phyloP scores from a whole-genome alignment of 345 rosid genomes.

The Gossypium australe region DNA sequence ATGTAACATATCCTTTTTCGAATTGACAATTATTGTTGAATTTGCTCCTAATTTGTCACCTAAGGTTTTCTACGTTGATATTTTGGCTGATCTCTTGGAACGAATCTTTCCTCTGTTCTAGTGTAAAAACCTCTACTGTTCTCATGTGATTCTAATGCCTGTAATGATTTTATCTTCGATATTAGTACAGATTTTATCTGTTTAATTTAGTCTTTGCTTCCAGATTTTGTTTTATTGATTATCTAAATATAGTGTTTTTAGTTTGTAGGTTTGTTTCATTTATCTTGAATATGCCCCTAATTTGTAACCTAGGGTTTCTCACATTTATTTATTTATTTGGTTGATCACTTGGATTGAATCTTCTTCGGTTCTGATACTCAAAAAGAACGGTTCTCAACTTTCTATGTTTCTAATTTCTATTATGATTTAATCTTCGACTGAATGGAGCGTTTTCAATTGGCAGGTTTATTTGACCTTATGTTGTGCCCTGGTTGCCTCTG shows the following conservation, averaged over 20 bases:
- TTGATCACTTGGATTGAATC: neutral
- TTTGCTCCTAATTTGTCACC: neutral
- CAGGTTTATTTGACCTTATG: constrained; percentile 80
- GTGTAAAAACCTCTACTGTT: neutral
- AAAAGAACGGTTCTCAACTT: neutral
- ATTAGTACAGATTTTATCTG: neutral
- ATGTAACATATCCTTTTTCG: neutral
- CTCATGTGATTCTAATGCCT: neutral
- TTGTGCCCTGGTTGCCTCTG: constrained; percentile 79
- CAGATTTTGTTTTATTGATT: neutral
- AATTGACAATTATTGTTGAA: neutral
- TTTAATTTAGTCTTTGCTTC: neutral
- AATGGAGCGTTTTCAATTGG: neutral
- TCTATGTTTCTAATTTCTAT: too few relatives aligned
- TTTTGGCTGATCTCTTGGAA: neutral
- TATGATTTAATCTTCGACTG: neutral
- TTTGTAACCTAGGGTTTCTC: neutral
- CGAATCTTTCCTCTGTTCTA: neutral
- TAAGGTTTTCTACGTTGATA: neutral
- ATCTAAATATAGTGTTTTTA: too few relatives aligned
- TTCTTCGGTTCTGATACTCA: neutral
- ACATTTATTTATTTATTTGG: neutral
- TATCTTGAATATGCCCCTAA: constrained; percentile 12
- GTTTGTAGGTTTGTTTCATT: constrained; percentile 40
- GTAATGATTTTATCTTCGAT: neutral